A percentile compares a stretch with the other conserved stretches of the same genome.
Conservation (phyloP, 176 grass and related monocot genomes). For the Carex cristatella region DNA sequence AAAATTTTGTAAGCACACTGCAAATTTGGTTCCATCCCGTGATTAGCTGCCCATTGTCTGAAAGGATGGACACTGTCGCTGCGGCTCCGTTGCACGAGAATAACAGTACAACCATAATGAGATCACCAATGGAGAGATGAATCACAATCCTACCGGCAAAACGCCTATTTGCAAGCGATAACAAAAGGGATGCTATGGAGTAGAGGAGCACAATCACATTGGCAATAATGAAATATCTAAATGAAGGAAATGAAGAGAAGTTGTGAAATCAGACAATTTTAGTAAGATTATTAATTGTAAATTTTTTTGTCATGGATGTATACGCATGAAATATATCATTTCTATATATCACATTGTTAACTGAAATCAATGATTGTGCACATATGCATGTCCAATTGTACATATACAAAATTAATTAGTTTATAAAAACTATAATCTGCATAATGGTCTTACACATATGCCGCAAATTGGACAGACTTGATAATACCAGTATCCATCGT, state of each 20-base stretch:
- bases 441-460: background rate
- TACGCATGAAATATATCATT: background rate
- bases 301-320: background rate
- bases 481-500: background rate
- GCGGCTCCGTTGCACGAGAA: background rate
- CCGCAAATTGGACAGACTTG: background rate
- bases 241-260: background rate
- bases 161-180: background rate
- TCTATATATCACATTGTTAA: no score
- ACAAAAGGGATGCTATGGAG: background rate
- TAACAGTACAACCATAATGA: background rate
- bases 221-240: background rate
- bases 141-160: background rate
- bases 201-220: slow-evolving; percentile 1
- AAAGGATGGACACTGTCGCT: background rate
- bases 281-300: no score
- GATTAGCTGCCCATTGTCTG: background rate
- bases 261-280: background rate
- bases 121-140: background rate
- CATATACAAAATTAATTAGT: background rate
- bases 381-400: background rate
- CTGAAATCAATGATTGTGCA: background rate
- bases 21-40: background rate
- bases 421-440: background rate
- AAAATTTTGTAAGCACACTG: background rate